Evolutionary conservation across 2,329 filamentous ascomycete species (phyloP), one percentile per base, ranked within the genome.

Genomic region (Didymosphaeria variabile): DNA sequence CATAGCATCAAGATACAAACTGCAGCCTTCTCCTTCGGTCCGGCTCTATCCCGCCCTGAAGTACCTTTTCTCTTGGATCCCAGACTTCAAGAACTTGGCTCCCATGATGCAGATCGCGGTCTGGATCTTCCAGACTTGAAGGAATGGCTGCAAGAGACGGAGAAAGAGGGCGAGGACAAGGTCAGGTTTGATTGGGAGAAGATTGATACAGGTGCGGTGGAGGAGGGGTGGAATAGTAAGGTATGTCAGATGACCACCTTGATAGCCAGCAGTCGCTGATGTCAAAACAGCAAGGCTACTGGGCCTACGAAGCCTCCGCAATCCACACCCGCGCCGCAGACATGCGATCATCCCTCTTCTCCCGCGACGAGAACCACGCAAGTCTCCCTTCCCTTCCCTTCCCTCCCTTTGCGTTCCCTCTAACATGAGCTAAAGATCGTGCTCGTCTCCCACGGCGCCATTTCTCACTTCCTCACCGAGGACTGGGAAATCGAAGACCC

Each of bases 401-500:
- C 32, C n/a, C 44, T 46, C 63, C 63, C 80, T 79, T 68, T 71
- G 65, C 10, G 71, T 82, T 15, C 78, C 80, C 42, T 69, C 86
- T 94, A 68, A 29, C 26, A 5, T 6, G 1, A 29, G 4, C 26
- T 5, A 29, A 29, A 29, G 26, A 86, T 97, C 31, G 87, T 90
- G 0, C 84, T 93, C 1, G 92, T 96, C 8, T 90, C 92, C 3
- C 93, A 97, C 71, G 93, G 93, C 1, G 91, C 91, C 0, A 91
- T 94, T 68, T 75, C 97, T 70, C 93, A 97, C 76, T 96, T 92
- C 71, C 80, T 97, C 64, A 95, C 92, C 0, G 87, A 93, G 67
- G 93, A 97, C 71, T 96, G 89, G 87, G 65, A 73, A 44, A 72
- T 72, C 13, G 66, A 61, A 13, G 69, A 76, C 50, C 69, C 72